These are phyloP conservation scores for Podaxis mareebaensis DNA, from an alignment of 768 basidiomycete genomes.

Conservation along the genomic window DNA sequence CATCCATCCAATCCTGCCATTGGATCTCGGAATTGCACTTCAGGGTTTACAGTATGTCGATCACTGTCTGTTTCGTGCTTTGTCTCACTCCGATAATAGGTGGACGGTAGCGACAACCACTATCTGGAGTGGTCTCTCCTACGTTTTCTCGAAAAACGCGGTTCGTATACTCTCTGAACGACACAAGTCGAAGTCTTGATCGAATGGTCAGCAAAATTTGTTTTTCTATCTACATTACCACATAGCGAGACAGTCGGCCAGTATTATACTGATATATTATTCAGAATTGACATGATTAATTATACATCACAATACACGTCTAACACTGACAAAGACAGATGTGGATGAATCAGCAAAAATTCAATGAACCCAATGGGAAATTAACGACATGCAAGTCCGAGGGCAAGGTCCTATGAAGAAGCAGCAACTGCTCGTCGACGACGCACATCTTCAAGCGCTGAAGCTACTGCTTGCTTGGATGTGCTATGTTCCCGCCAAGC, in stretches of 20 bases:
- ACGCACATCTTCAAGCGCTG: constrained; percentile 73
- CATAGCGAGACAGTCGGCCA: background rate
- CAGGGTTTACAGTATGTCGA: constrained; percentile 72
- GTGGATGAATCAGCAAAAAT: constrained; percentile 15
- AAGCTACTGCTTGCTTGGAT: constrained; percentile 59
- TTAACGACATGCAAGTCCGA: constrained; percentile 6
- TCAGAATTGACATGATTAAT: constrained; percentile 18
- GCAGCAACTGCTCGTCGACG: constrained; percentile 40
- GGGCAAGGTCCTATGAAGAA: constrained; percentile 5
- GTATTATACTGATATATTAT: constrained; percentile 14
- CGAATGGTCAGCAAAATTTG: background rate
- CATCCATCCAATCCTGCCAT: constrained; percentile 74
- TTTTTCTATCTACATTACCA: no score
- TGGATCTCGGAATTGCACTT: constrained; percentile 55
- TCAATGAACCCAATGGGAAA: background rate
- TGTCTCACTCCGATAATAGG: constrained; percentile 39
- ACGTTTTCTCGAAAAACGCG: constrained; percentile 74
- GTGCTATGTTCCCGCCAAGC: constrained; percentile 64
- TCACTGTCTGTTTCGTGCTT: background rate
- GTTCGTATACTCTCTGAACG: constrained; percentile 53
- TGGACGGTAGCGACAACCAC: constrained; percentile 89
- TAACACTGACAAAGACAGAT: constrained; percentile 1
- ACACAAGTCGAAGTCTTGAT: background rate
- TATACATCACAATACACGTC: constrained; percentile 21
- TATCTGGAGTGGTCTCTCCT: constrained; percentile 87